A percentile compares a stretch with the other conserved stretches of the same genome.
These are phyloP conservation scores for Didymella exigua DNA, from an alignment of 2,329 filamentous ascomycete species.

Conservation along the genomic window DNA sequence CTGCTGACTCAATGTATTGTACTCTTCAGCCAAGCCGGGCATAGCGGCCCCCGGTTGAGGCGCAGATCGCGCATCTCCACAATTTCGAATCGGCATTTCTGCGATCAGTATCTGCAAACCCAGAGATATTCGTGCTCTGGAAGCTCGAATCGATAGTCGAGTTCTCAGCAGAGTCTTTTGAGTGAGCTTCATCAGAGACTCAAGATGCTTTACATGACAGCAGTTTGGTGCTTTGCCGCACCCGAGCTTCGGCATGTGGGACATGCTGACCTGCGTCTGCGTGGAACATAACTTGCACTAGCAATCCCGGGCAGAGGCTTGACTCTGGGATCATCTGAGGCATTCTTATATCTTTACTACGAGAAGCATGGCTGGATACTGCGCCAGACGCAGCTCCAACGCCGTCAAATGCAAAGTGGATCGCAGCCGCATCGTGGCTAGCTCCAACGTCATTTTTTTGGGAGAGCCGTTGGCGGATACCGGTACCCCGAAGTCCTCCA, in stretches of 20 bases:
- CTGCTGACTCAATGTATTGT: slow-evolving; percentile 9
- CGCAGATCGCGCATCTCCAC: background rate
- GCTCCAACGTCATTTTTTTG: slow-evolving; percentile 15
- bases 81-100: background rate
- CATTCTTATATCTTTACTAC: no score
- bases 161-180: no score
- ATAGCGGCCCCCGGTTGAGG: background rate
- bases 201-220: background rate
- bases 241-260: background rate
- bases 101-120: background rate
- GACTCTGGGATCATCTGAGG: background rate
- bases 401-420: background rate
- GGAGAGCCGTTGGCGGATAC: slow-evolving; percentile 15
- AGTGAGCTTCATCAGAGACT: background rate
- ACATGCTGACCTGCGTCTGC: slow-evolving; percentile 6
- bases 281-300: slow-evolving; percentile 8
- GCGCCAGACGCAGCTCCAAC: background rate
- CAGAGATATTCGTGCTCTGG: background rate
- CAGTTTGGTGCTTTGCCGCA: background rate
- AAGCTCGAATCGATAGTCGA: no score
- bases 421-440: slow-evolving; percentile 4
- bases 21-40: background rate
- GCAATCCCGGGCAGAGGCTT: background rate
- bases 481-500: slow-evolving; percentile 1
- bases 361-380: no score